A percentile compares a stretch with the other conserved stretches of the same genome.
These are phyloP conservation scores for Hymenoscyphus infarciens DNA, from an alignment of 2,329 filamentous ascomycete species.

Conservation along the genomic window DNA sequence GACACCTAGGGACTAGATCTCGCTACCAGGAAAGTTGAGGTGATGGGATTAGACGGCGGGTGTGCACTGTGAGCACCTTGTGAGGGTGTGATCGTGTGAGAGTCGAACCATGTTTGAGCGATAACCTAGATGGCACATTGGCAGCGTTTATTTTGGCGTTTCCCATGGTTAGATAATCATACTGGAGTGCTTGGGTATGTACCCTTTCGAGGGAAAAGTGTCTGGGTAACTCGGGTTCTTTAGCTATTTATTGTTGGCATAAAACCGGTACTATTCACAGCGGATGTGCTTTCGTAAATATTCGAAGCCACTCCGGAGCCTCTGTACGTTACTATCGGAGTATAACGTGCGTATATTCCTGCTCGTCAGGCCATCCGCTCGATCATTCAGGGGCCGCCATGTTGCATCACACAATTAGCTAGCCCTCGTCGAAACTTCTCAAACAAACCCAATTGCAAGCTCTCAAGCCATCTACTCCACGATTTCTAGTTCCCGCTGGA, in stretches of 20 bases:
- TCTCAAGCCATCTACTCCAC: neutral
- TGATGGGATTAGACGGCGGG: neutral
- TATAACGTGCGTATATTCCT: neutral
- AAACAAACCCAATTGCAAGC: neutral
- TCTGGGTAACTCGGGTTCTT: too few relatives aligned
- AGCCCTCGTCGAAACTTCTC: neutral
- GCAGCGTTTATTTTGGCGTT: too few relatives aligned
- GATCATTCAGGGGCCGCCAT: neutral
- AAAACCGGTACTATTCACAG: too few relatives aligned
- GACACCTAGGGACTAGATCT: neutral
- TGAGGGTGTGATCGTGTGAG: too few relatives aligned
- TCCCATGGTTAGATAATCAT: too few relatives aligned
- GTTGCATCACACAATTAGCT: neutral
- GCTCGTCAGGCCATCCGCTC: too few relatives aligned
- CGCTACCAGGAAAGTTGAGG: neutral
- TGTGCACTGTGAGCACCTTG: too few relatives aligned
- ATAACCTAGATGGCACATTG: too few relatives aligned
- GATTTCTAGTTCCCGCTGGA: neutral
- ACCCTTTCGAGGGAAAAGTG: too few relatives aligned
- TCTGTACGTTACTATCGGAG: neutral
- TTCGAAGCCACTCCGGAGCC: neutral
- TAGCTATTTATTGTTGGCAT: too few relatives aligned
- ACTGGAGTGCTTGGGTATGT: too few relatives aligned
- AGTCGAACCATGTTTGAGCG: too few relatives aligned
- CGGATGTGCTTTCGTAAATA: neutral